Conservation (phyloP, 2,329 filamentous ascomycete genomes). For the Xylaria sp. region DNA sequence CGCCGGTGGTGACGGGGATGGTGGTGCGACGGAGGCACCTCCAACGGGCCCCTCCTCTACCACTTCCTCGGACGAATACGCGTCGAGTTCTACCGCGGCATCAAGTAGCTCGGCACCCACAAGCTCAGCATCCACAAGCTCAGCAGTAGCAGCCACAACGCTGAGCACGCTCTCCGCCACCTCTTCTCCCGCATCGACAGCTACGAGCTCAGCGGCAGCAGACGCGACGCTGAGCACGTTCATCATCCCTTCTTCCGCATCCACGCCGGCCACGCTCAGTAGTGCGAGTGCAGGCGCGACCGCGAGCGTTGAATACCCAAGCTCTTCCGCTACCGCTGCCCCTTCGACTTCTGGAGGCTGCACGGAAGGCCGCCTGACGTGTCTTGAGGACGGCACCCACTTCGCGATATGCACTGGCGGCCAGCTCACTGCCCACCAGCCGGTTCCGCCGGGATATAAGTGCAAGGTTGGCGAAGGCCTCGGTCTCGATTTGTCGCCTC, state of each 20-base stretch:
- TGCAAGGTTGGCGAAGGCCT: constrained; percentile 40
- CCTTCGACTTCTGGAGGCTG: constrained; percentile 29
- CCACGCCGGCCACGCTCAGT: constrained; percentile 1
- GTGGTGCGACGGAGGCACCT: not conserved
- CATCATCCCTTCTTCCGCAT: not conserved
- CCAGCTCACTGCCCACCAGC: constrained; percentile 38
- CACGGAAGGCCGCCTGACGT: constrained; percentile 44
- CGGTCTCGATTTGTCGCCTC: constrained; percentile 41
- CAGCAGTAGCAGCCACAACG: not conserved
- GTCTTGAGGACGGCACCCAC: constrained; percentile 41
- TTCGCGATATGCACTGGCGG: constrained; percentile 46
- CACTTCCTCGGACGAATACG: not conserved
- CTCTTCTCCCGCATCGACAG: no score
- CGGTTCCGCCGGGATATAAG: constrained; percentile 41
- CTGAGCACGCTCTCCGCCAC: not conserved
- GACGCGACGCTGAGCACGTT: not conserved
- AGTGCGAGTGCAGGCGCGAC: not conserved
- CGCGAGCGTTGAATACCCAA: not conserved
- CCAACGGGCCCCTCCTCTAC: not conserved
- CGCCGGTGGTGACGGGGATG: not conserved
- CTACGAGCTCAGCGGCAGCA: not conserved
- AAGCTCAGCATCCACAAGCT: not conserved
- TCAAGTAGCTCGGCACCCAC: not conserved
- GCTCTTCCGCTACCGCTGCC: not conserved
- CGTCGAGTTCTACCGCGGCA: not conserved